Percentiles rank a stretch among this genome's conserved stretches.
phyloP scores from a whole-genome alignment of 2,329 filamentous ascomycete species.

The Colletotrichum paranaense region DNA sequence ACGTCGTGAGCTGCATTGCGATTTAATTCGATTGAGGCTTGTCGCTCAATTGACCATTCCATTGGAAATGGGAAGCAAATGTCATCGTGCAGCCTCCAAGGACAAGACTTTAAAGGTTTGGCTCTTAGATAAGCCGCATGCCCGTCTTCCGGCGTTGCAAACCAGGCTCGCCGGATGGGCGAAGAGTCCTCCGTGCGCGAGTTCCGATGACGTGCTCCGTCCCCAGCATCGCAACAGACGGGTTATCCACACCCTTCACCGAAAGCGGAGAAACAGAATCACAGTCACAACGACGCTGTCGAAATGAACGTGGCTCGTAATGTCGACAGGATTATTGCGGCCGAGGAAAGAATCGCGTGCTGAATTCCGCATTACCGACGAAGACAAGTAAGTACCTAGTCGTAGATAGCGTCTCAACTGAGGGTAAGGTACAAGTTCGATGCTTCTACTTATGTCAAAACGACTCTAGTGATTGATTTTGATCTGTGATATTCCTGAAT shows the following conservation, averaged over 20 bases:
- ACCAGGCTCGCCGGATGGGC: slow-evolving; percentile 13
- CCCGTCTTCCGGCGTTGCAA: background rate
- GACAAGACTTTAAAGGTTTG: background rate
- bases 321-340: no score
- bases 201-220: slow-evolving; percentile 29
- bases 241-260: background rate
- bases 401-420: no score
- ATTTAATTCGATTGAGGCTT: background rate
- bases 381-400: no score
- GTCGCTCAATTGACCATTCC: background rate
- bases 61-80: background rate
- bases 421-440: no score
- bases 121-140: background rate
- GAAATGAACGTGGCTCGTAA: background rate
- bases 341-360: no score
- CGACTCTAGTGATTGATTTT: no score
- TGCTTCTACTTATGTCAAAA: no score
- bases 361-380: no score
- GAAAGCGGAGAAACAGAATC: background rate
- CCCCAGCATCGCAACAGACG: slow-evolving; percentile 9
- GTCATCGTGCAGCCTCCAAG: background rate
- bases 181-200: background rate
- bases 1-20: slow-evolving; percentile 4
- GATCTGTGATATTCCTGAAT: no score
- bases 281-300: background rate